These are phyloP conservation scores for Lactifluus subvellereus DNA, from an alignment of 768 basidiomycete genomes.

Conservation along the genomic window DNA sequence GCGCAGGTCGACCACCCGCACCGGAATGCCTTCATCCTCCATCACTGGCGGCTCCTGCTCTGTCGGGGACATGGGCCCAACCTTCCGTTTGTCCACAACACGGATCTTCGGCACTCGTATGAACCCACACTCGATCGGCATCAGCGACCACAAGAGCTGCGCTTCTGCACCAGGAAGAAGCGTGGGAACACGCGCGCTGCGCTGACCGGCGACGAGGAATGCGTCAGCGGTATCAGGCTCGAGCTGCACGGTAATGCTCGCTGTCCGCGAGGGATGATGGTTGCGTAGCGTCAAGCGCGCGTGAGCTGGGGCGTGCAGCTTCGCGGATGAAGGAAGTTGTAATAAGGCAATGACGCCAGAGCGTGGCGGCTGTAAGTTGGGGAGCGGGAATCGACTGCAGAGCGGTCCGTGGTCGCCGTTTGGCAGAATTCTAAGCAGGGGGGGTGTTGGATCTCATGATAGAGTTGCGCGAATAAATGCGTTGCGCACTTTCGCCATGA, in stretches of 20 bases:
- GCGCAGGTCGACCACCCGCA: constrained; percentile 58
- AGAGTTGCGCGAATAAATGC: constrained; percentile 5
- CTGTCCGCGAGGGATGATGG: constrained; percentile 53
- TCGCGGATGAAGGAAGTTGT: constrained; percentile 53
- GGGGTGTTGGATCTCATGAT: background rate
- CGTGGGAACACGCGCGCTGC: constrained; percentile 59
- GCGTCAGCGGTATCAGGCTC: constrained; percentile 61
- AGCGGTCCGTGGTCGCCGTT: constrained; percentile 41
- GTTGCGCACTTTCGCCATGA: constrained; percentile 56
- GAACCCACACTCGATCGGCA: constrained; percentile 71
- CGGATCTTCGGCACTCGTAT: constrained; percentile 55
- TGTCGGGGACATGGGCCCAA: background rate
- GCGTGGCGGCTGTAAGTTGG: constrained; percentile 51
- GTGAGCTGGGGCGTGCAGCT: constrained; percentile 54
- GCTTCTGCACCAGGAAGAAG: constrained; percentile 73
- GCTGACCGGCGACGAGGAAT: constrained; percentile 76
- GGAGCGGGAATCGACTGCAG: constrained; percentile 53
- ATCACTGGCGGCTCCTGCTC: constrained; percentile 36
- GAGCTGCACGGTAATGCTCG: constrained; percentile 64
- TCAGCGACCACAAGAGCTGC: constrained; percentile 56
- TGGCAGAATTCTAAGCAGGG: constrained; percentile 39
- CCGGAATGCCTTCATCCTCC: constrained; percentile 62
- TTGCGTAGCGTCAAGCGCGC: constrained; percentile 62
- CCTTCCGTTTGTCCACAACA: constrained; percentile 45
- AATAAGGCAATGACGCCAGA: constrained; percentile 65